Conservation (phyloP, 768 basidiomycete species). For the Kondoa subrosea region DNA sequence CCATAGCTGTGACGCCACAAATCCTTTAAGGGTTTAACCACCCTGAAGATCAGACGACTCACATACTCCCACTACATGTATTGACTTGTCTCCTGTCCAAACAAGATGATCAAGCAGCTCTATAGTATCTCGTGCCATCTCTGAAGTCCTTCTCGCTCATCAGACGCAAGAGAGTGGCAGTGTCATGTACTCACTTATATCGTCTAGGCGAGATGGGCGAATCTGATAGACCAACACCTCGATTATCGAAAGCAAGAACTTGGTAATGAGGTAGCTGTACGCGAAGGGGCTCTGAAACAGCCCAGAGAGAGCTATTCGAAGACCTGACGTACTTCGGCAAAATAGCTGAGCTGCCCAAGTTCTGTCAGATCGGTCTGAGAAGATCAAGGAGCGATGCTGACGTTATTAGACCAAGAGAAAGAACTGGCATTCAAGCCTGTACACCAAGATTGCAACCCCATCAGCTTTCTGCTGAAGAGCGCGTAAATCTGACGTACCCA, state of each 20-base stretch:
- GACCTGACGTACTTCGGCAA: background rate
- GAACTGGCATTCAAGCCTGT: conserved; percentile 6
- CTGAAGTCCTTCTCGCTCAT: conserved; percentile 7
- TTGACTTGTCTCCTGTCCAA: conserved; percentile 16
- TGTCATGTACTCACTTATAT: conserved; percentile 10
- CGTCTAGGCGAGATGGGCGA: background rate
- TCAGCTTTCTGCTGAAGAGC: background rate
- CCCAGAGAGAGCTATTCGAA: too few relatives aligned
- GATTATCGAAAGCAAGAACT: conserved; percentile 25
- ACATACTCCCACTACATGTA: background rate
- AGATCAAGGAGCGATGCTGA: background rate
- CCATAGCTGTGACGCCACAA: background rate
- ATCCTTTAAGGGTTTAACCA: background rate
- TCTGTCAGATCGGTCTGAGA: background rate
- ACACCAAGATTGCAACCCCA: background rate
- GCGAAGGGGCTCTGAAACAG: too few relatives aligned
- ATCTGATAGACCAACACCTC: conserved; percentile 24
- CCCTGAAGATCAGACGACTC: background rate
- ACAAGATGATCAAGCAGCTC: conserved; percentile 22
- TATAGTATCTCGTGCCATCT: conserved; percentile 21
- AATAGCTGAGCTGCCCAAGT: conserved; percentile 7
- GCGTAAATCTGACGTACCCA: conserved; percentile 5
- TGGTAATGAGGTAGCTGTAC: conserved; percentile 20
- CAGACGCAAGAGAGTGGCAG: background rate
- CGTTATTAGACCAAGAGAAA: background rate